Evolutionary conservation across 2,329 filamentous ascomycete species (phyloP).

Genomic region (Epicoccum sorghinum): DNA sequence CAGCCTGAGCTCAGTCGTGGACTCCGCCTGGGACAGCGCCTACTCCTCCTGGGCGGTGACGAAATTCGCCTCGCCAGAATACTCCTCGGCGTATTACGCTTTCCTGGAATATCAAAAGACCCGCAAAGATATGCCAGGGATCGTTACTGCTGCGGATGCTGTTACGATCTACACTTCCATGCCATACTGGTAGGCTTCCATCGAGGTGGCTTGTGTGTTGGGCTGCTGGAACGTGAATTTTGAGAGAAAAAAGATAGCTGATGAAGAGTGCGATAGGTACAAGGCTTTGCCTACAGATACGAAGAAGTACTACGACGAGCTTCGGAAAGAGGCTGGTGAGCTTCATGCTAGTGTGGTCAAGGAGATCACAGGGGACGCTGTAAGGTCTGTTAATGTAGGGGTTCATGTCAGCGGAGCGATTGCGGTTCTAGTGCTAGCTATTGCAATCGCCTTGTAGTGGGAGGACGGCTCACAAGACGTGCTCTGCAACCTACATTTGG

Average conservation of each 20-base stretch:
- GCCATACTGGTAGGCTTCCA: not conserved
- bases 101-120: not conserved
- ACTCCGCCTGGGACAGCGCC: not conserved
- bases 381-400: not conserved
- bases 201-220: too few relatives aligned
- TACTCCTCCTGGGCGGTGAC: slow-evolving; percentile 13
- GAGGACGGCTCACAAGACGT: too few relatives aligned
- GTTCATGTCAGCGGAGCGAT: slow-evolving; percentile 12
- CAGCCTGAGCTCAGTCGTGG: too few relatives aligned
- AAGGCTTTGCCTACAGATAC: slow-evolving; percentile 16
- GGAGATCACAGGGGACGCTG: slow-evolving; percentile 4
- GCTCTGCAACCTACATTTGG: too few relatives aligned
- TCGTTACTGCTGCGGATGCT: not conserved
- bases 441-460: slow-evolving; percentile 5
- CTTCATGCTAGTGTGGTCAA: slow-evolving; percentile 6
- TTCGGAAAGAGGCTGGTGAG: slow-evolving; percentile 2
- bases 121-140: not conserved
- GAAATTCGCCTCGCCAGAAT: slow-evolving; percentile 2
- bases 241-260: not conserved
- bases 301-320: slow-evolving; percentile 10
- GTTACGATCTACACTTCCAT: not conserved
- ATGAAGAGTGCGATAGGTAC: slow-evolving; percentile 2
- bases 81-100: not conserved
- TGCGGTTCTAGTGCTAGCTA: slow-evolving; percentile 12
- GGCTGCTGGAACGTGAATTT: too few relatives aligned